Evolutionary conservation across 352 stramenopile species (phyloP), one percentile per base, ranked within the genome.

Genomic region (Phytophthora sp.): DNA sequence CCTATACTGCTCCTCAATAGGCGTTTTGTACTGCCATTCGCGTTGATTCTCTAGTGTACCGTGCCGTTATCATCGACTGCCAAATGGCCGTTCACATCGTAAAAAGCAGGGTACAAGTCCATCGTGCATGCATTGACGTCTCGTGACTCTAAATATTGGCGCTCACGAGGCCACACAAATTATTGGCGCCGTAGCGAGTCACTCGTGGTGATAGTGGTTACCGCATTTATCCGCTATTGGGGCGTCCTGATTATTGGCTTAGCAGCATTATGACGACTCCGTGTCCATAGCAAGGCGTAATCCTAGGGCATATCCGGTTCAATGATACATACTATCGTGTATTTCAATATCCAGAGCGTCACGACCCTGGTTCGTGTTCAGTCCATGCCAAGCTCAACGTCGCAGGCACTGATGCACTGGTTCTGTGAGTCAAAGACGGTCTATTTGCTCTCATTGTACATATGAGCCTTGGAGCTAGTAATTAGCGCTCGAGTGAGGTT

Each of bases 341-440:
- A 99, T 78, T 79, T 99, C 94, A 66, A 99, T 98, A 69, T 99
- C 96, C 0, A 95, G 95, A 33, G 94, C 91, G 26, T 95, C 96
- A 16, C 96, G 84, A 12, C 96, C 96, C 44, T 88, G 69, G 29
- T 91, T 83, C 0, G 85, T 63, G 78, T 98, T 87, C 70, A 99
- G 57, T 0, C 94, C 95, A 57, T 81, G 96, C 98, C 95, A 51
- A 96, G 95, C 49, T 90, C 76, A 7, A 71, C 60, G 56, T 98
- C 91, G 63, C 95, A 99, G 0, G 86, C 95, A n/a, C 75, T 95
- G 60, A 92, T 92, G 2, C 78, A 64, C 54, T 92, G 84, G 52
- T 88, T 89, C 44, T 63, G 65, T 2, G 72, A 64, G 7, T 61
- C 71, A 47, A 90, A 90, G 7, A 78, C 53, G 0, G 66, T 64